Percentiles rank a stretch among this genome's conserved stretches.
phyloP scores from a whole-genome alignment of 352 stramenopile genomes.

The Saprolegnia parasitica region DNA sequence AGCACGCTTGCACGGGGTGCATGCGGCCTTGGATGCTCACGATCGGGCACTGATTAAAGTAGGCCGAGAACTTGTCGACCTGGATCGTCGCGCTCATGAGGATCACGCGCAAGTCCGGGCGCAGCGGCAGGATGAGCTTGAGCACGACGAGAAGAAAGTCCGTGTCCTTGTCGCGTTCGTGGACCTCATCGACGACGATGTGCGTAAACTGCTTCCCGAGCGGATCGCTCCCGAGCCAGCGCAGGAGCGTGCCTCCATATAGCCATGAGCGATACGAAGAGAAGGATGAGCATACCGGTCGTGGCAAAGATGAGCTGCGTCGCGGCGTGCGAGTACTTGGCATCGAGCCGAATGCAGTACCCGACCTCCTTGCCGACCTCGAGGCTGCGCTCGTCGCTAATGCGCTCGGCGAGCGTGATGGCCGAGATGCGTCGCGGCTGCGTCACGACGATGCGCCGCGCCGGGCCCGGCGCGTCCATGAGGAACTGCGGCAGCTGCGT shows the following conservation, averaged over 20 bases:
- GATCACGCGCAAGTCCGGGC: constrained; percentile 86
- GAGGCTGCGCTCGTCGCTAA: constrained; percentile 78
- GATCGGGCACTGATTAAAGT: constrained; percentile 84
- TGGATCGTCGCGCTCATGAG: constrained; percentile 97
- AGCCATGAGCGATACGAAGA: not conserved
- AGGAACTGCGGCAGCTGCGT: constrained; percentile 93
- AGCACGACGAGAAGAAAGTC: constrained; percentile 96
- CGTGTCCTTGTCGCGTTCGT: constrained; percentile 93
- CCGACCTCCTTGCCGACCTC: constrained; percentile 66
- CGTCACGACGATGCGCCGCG: constrained; percentile 86
- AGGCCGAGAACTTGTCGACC: constrained; percentile 88
- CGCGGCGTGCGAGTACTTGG: constrained; percentile 53
- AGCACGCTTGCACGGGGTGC: constrained; percentile 90
- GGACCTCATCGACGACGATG: constrained; percentile 95
- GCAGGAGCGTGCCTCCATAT: constrained; percentile 60
- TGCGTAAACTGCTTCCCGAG: constrained; percentile 82
- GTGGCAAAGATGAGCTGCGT: constrained; percentile 97
- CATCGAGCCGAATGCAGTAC: constrained; percentile 92
- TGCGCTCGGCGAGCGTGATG: constrained; percentile 83
- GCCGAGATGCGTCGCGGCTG: constrained; percentile 91
- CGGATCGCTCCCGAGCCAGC: constrained; percentile 76
- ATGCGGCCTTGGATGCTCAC: constrained; percentile 70
- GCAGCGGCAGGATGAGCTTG: constrained; percentile 77
- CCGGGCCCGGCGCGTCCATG: constrained; percentile 63
- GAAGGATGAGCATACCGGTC: constrained; percentile 92